Evolutionary conservation across 1,284 basidiomycete species (phyloP), one percentile per base, ranked within the genome.

Genomic region (Cystobasidium pallidum): DNA sequence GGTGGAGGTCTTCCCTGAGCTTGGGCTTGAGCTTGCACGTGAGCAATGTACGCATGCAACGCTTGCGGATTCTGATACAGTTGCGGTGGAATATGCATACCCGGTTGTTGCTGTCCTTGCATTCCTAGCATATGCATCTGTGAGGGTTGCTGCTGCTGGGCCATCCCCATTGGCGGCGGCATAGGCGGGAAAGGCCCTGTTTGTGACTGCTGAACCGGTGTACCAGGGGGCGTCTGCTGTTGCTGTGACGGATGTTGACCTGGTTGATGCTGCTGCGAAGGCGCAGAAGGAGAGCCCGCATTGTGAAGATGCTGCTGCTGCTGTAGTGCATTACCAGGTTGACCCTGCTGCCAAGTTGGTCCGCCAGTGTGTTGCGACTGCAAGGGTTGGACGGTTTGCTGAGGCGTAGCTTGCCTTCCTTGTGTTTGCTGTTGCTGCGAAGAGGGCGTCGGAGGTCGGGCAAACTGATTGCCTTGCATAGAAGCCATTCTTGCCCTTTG

Each of bases 111-210:
- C 32, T 47, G 34, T 2, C 45, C 45, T 45, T 51, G 39, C 41
- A 43, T 43, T 1, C 34, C 28, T 34, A 39, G 49, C 62, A 51
- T 65, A 13, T 45, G 45, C 62, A 65, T 65, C 21, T 65, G 62
- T 17, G 30, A 13, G 28, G 52, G 65, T 30, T 26, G 54, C 66
- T 68, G 66, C 54, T 68, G 66, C 36, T 65, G 52, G 13, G 34
- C 34, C 39, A 32, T 24, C 24, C 17, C 41, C 52, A 61, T 43
- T 10, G 36, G 58, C 36, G 24, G 17, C 19, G 54, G 54, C 54
- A 57, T 57, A 34, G 54, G 59, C n/a, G 54, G 54, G 10, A 57
- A 36, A n/a, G 54, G 54, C 6, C 62, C 45, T 11, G 24, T 21
- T 28, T 66, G 64, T 45, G 43, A 39, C 58, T 61, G 58, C 28